These are phyloP conservation scores for Pelargonium myrrhifolium DNA, from an alignment of 441 rosid species.

Conservation along the genomic window DNA sequence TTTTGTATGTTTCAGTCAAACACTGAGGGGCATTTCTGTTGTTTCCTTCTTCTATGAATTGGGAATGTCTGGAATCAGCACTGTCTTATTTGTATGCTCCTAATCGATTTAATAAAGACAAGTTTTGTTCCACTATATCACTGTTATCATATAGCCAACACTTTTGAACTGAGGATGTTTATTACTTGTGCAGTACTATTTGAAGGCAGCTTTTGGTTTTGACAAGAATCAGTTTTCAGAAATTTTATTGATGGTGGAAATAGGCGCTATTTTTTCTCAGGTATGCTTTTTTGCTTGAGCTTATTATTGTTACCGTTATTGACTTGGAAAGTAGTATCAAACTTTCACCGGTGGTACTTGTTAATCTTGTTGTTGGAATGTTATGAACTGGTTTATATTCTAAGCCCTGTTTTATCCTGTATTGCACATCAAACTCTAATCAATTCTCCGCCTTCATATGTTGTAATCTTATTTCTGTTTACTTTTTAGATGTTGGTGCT, in stretches of 20 bases:
- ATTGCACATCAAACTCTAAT: background rate
- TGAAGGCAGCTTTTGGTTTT: slow-evolving; percentile 8
- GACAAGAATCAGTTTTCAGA: slow-evolving; percentile 6
- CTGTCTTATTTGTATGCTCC: slow-evolving; percentile 37
- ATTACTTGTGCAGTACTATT: slow-evolving; percentile 3
- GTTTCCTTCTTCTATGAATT: slow-evolving; percentile 50
- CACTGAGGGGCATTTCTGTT: slow-evolving; percentile 39
- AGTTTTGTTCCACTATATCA: background rate
- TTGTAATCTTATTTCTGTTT: background rate
- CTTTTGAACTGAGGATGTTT: background rate
- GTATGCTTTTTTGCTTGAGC: background rate
- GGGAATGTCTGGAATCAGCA: slow-evolving; percentile 49
- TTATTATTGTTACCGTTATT: background rate
- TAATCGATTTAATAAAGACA: background rate
- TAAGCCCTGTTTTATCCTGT: background rate
- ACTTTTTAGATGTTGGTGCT: background rate
- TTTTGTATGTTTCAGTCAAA: slow-evolving; percentile 30
- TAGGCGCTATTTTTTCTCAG: slow-evolving; percentile 6
- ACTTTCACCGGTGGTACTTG: background rate
- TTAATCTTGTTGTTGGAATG: background rate
- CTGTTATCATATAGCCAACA: background rate
- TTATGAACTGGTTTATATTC: too few species aligned
- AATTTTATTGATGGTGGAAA: background rate
- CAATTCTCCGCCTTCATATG: too few species aligned
- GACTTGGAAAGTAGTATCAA: background rate